Evolutionary conservation across 208 protist genomes (phyloP).

Genomic region (Trypanosoma congolense): DNA sequence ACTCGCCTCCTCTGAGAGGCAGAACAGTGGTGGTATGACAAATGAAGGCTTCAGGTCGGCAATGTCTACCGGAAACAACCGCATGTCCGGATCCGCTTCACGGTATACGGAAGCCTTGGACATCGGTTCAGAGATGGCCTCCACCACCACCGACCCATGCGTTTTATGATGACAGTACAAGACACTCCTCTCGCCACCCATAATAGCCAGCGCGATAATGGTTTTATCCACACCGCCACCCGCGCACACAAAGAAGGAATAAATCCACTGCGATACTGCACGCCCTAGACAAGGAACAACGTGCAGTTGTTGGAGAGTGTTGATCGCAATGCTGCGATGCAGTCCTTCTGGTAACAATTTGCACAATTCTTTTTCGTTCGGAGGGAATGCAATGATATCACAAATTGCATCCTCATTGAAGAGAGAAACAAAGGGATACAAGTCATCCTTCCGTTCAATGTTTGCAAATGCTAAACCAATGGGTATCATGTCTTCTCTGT

Average conservation of each 20-base stretch:
- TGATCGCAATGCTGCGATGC: constrained; percentile 61
- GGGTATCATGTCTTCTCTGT: constrained; percentile 77
- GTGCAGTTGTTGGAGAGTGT: constrained; percentile 80
- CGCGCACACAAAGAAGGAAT: constrained; percentile 51
- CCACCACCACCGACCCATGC: constrained; percentile 75
- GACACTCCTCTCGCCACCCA: constrained; percentile 82
- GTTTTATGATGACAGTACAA: constrained; percentile 78
- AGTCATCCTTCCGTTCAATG: constrained; percentile 59
- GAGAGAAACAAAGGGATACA: constrained; percentile 84
- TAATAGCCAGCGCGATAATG: constrained; percentile 65
- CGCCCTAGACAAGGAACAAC: constrained; percentile 47
- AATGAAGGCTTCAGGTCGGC: constrained; percentile 73
- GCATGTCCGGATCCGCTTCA: constrained; percentile 66
- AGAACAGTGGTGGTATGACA: constrained; percentile 71
- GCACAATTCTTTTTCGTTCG: constrained; percentile 41
- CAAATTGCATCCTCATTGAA: constrained; percentile 87
- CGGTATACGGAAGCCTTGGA: constrained; percentile 69
- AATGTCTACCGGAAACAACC: constrained; percentile 55
- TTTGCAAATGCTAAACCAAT: constrained; percentile 86
- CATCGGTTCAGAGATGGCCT: constrained; percentile 58
- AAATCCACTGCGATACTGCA: constrained; percentile 64
- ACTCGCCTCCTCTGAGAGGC: constrained; percentile 33
- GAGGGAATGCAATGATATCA: constrained; percentile 65
- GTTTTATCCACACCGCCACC: constrained; percentile 66
- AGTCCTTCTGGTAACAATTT: constrained; percentile 48